Base-by-base conservation (phyloP, 805 yeast genomes). In the Suhomyces sp. region DNA sequence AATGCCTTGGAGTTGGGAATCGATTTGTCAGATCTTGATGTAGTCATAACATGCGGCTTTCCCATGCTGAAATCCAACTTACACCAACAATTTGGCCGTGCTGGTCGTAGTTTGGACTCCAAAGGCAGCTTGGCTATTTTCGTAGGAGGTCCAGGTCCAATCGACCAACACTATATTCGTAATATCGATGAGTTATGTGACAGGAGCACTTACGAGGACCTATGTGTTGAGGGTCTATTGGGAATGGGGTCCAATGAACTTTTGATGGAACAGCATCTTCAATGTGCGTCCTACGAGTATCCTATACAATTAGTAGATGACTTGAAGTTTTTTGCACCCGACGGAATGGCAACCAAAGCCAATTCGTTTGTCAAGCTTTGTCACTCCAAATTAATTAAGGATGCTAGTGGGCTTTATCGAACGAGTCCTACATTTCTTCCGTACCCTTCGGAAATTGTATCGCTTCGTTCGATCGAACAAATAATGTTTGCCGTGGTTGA, bases 1-100 rank as follows among this genome's bases (percentile, higher is more conserved):
- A 91, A 92, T 68, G 99, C 99, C 0, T 72, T 94, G 52, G 99
- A 94, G 63, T 78, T 94, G 46, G 99, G 99, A 53, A 89, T 94
- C 48, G 99, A 94, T 74, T 87, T 94, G 55, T 96, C 98, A 47
- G 88, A 87, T 12, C 73, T 94, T 45, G 99, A 94, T 67, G 91
- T 96, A 0, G 98, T 92, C 0, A 70, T 94, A 2, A 83, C 91
- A 72, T 89, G 96, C 62, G 98, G 98, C 0, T 94, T 94, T 56
- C 99, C 99, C 0, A 73, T 83, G 19, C 87, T 96, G 49, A 78
- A 91, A 53, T 85, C 96, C 47, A 90, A 90, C 55, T 81, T 94
- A 63, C 89, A 92, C 60, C 99, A 94, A 68, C 99, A 94, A 63
- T 86, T 94, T 73, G 99, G 99, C 35, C 79, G 99, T 62, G 98